Evolutionary conservation across 140 eudicot species (phyloP).

Genomic region (Flaveria floridana): DNA sequence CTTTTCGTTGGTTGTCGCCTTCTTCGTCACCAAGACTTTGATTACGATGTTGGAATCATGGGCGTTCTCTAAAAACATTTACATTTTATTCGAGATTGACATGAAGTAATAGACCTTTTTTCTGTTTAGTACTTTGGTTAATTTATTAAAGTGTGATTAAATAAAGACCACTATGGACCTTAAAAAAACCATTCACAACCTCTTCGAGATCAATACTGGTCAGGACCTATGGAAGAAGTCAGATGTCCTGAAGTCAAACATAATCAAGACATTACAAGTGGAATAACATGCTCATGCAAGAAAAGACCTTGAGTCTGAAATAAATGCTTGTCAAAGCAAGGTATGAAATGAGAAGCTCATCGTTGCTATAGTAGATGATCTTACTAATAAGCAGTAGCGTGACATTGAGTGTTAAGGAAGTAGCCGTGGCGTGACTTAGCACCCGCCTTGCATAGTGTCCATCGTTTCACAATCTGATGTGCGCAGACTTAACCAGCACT

Average conservation of each 20-base stretch:
- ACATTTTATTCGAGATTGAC: neutral
- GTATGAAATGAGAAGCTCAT: neutral
- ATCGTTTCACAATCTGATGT: no score
- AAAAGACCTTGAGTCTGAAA: neutral
- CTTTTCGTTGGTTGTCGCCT: no score
- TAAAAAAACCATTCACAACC: neutral
- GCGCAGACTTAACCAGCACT: no score
- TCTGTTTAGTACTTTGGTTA: neutral
- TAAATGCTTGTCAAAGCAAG: neutral
- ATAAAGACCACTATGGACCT: no score
- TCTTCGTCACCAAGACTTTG: no score
- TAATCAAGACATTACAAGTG: neutral
- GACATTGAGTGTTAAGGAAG: neutral
- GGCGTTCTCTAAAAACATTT: neutral
- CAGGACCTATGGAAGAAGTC: neutral
- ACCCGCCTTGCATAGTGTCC: no score
- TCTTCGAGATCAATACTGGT: neutral
- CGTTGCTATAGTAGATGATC: neutral
- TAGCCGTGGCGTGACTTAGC: no score
- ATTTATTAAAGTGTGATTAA: neutral
- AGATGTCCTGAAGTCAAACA: neutral
- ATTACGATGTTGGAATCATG: neutral
- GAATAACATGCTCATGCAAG: no score
- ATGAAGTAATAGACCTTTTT: neutral
- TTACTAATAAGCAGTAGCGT: neutral